These are phyloP conservation scores for Stemphylium vesicarium DNA, from an alignment of 2,329 filamentous ascomycete genomes.

Conservation along the genomic window DNA sequence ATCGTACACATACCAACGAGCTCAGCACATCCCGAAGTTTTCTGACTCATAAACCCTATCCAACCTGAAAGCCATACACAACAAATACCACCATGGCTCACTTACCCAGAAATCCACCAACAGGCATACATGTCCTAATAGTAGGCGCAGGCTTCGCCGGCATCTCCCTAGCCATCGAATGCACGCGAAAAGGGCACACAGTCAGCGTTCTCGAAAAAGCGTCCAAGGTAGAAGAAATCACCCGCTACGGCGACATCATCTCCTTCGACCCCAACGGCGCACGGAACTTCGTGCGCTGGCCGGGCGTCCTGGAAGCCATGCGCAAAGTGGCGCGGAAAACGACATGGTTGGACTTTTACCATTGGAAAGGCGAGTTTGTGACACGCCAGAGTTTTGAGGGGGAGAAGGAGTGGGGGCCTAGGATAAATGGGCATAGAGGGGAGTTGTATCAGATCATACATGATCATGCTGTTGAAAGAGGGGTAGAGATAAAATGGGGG, in stretches of 20 bases:
- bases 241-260: slow-evolving; percentile 66
- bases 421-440: slow-evolving; percentile 66
- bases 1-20: too few species aligned
- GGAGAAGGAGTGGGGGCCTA: slow-evolving; percentile 53
- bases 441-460: slow-evolving; percentile 66
- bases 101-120: slow-evolving; percentile 25
- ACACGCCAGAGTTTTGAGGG: slow-evolving; percentile 58
- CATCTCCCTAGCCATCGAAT: slow-evolving; percentile 68
- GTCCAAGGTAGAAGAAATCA: slow-evolving; percentile 60
- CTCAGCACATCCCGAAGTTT: too few species aligned
- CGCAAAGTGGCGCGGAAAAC: slow-evolving; percentile 59
- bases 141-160: slow-evolving; percentile 63
- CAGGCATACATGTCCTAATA: slow-evolving; percentile 53
- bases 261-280: slow-evolving; percentile 67
- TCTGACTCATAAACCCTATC: not conserved
- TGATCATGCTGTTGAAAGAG: slow-evolving; percentile 60
- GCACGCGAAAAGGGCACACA: slow-evolving; percentile 64
- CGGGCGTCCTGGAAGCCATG: slow-evolving; percentile 56
- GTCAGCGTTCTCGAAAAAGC: slow-evolving; percentile 62
- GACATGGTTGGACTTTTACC: slow-evolving; percentile 66
- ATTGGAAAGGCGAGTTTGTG: slow-evolving; percentile 67
- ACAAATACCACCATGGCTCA: slow-evolving; percentile 10
- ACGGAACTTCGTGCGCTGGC: slow-evolving; percentile 62
- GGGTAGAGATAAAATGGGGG: slow-evolving; percentile 61
- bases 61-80: not conserved